Base-by-base conservation (phyloP, 2,329 filamentous ascomycete species). In the Elsinoe fawcettii region DNA sequence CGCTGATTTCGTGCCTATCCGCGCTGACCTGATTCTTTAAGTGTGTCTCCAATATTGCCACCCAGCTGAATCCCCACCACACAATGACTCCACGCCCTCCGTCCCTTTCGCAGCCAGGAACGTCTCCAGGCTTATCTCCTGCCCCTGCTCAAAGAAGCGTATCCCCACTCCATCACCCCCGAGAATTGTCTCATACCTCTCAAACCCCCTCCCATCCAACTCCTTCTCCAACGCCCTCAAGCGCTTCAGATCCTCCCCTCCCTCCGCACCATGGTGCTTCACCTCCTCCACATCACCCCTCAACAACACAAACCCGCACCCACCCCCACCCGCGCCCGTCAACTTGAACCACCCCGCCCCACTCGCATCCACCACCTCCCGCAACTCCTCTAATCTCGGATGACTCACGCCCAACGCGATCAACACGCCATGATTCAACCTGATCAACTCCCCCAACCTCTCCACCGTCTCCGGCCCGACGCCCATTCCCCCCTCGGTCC, bases 331-430 rank as follows among this genome's bases (percentile, higher is more conserved):
- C 1, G 93, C 93, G 32, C 93, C 93, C 0, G 93, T 99, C 58
- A 99, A 80, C 71, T 99, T 99, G 11, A 93, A 96, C 91, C 91
- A 99, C 27, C 93, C 93, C 57, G 96, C 87, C 39, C 86, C 87
- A 58, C 90, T 82, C 64, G 93, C 84, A 63, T 99, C 92, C 51
- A 95, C 87, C 23, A 99, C 77, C 73, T 96, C 92, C 61, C 93
- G 84, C 64, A 99, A 85, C 30, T 92, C 84, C 73, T 99, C 93
- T 23, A 99, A 79, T 47, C 90, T 85, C 0, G 93, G 95, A 71
- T 99, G 93, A 1, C 91, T 97, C 25, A 97, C 93, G 6, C 93
- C 93, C 2, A 99, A 77, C 0, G 90, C 86, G n/a, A 90, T 86
- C 20, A 99, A 78, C 44, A 97, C 79, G 22, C 92, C 93, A 69